Base-by-base conservation (phyloP, 179 eudicot genomes). In the Spergularia azorica region DNA sequence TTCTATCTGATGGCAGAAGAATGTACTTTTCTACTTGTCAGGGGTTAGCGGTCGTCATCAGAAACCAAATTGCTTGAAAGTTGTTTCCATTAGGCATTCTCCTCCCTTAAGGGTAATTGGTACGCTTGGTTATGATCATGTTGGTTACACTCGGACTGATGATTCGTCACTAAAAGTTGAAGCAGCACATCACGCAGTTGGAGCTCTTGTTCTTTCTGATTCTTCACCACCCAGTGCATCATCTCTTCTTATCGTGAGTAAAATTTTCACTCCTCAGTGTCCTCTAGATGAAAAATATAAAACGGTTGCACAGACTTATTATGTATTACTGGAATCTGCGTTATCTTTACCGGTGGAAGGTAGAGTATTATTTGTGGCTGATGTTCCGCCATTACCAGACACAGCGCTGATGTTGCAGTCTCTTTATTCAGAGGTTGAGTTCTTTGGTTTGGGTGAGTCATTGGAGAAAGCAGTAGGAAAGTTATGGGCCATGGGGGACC, bases 401-500 rank as follows among this genome's bases (percentile, higher is more conserved):
- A 85, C 96, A 71, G 93, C 92, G 70, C 84, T 87, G 55, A 85
- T 86, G 63, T 90, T 92, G 77, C 93, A 90, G 76, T 90, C 99
- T 78, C 89, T 96, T 48, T 96, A 96, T 84, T 90, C 97, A 36
- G 97, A 94, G 36, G 74, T 87, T 71, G 98, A 87, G 59, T 82
- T 85, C 67, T 81, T 73, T 85, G 94, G 91, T 72, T 81, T 85
- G 75, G 87, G 85, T 71, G 97, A 89, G 81, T 84, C 94, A 6
- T 79, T 79, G 81, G 99, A 90, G 76, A 94, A 88, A 83, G 85
- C 91, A 58, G 79, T 89, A 58, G 85, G 74, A 62, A 96, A 92
- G 81, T 83, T 96, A 73, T 91, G 99, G 99, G 96, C 98, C 69
- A 83, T 94, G 80, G 96, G 99, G 67, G 99, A 96, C 76, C 96